phyloP scores from a whole-genome alignment of 306 rosid genomes.

The Mimosa pudica region DNA sequence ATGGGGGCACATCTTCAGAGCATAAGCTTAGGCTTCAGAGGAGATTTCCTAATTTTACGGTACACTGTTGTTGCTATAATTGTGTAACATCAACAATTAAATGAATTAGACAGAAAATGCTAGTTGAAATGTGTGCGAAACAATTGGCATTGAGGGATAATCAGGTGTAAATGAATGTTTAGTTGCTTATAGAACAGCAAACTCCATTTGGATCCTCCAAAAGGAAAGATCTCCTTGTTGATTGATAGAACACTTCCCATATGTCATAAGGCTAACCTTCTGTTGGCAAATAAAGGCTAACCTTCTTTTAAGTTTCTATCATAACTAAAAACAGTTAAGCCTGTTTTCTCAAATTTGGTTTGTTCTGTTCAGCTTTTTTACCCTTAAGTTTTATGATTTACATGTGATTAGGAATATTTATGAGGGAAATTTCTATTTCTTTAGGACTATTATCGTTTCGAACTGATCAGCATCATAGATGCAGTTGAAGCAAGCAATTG shows the following conservation, averaged over 20 bases:
- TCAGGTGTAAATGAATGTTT: conserved; percentile 10
- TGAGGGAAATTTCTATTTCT: background rate
- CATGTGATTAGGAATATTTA: conserved; percentile 21
- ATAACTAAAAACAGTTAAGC: conserved; percentile 4
- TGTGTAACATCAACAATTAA: conserved; percentile 9
- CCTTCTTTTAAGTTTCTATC: background rate
- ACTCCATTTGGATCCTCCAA: conserved; percentile 13
- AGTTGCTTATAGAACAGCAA: background rate
- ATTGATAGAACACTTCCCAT: conserved; percentile 8
- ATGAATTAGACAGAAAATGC: conserved; percentile 24
- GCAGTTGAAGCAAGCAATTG: conserved; percentile 6
- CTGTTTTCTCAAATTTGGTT: conserved; percentile 16
- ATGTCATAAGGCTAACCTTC: too few relatives aligned
- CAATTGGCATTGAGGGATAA: conserved; percentile 11
- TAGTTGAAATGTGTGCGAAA: conserved; percentile 24
- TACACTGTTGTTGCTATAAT: conserved; percentile 38
- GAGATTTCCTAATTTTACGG: conserved; percentile 86
- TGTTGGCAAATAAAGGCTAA: too few relatives aligned
- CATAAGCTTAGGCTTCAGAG: conserved; percentile 77
- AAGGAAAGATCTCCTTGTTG: background rate
- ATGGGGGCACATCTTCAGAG: conserved; percentile 94
- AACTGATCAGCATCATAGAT: background rate
- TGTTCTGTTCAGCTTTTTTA: background rate
- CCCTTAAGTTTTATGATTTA: background rate
- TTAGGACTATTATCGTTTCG: conserved; percentile 13